Conservation (phyloP, 176 grass and related monocot genomes). For the Hyparrhenia diplandra region DNA sequence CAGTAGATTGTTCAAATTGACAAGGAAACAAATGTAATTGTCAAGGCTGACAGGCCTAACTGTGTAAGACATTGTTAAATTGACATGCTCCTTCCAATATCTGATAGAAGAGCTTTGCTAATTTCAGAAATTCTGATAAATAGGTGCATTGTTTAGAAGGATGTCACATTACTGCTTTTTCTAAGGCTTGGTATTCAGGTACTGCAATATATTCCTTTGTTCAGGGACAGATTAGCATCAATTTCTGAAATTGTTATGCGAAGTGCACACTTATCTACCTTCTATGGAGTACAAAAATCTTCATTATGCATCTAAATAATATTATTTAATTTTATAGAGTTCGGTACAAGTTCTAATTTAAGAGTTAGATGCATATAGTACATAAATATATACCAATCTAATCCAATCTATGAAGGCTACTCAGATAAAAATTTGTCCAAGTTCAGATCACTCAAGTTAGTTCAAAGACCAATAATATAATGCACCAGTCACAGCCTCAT, state of each 20-base stretch:
- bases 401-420: constrained; percentile 1
- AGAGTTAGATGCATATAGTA: neutral
- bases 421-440: neutral
- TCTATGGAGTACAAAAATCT: neutral
- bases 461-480: neutral
- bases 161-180: neutral
- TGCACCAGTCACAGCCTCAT: neutral
- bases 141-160: neutral
- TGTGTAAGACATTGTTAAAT: neutral
- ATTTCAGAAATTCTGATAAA: neutral
- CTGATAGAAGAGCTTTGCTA: neutral
- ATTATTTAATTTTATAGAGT: neutral
- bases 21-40: neutral
- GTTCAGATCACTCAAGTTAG: neutral
- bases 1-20: constrained; percentile 12
- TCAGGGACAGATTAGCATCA: neutral
- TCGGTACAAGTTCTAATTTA: neutral
- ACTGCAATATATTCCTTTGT: neutral
- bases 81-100: neutral
- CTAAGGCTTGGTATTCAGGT: neutral
- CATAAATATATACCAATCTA: neutral
- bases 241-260: neutral
- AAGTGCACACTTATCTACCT: neutral
- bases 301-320: neutral
- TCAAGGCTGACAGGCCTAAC: neutral